phyloP scores from a whole-genome alignment of 2,329 filamentous ascomycete species.

The Macrophomina pseudophaseolina region DNA sequence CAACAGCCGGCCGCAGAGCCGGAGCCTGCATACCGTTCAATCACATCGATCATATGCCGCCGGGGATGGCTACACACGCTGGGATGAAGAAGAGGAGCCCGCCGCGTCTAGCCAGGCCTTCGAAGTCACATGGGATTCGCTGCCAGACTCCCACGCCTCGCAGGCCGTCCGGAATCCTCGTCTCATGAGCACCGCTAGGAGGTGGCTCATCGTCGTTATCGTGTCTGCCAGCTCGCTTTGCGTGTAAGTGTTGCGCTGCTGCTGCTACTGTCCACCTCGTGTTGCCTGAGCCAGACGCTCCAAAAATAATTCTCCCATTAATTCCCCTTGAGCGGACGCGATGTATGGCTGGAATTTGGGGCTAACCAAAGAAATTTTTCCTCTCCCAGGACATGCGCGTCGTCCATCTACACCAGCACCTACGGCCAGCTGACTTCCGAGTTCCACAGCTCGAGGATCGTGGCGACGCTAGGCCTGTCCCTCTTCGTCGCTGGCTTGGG shows the following conservation, averaged over 20 bases:
- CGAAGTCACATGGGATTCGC: constrained; percentile 76
- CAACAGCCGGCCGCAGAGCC: constrained; percentile 9
- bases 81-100: constrained; percentile 35
- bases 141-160: constrained; percentile 63
- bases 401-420: constrained; percentile 86
- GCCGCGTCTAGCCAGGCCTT: constrained; percentile 54
- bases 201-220: constrained; percentile 80
- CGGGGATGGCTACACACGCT: constrained; percentile 45
- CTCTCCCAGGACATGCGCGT: constrained; percentile 71
- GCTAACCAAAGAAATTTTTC: constrained; percentile 15
- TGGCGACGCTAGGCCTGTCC: constrained; percentile 81
- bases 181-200: constrained; percentile 67
- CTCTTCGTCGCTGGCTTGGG: constrained; percentile 80
- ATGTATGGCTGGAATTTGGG: constrained; percentile 14
- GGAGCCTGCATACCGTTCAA: constrained; percentile 22
- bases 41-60: constrained; percentile 39
- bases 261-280: not conserved
- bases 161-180: constrained; percentile 64
- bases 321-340: not conserved
- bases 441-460: constrained; percentile 71
- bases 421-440: constrained; percentile 78
- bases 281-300: constrained; percentile 20
- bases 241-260: constrained; percentile 66
- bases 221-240: constrained; percentile 77
- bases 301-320: constrained; percentile 24